Evolutionary conservation across 495 filamentous ascomycete species (phyloP).

Genomic region (Sporormia fimetaria): DNA sequence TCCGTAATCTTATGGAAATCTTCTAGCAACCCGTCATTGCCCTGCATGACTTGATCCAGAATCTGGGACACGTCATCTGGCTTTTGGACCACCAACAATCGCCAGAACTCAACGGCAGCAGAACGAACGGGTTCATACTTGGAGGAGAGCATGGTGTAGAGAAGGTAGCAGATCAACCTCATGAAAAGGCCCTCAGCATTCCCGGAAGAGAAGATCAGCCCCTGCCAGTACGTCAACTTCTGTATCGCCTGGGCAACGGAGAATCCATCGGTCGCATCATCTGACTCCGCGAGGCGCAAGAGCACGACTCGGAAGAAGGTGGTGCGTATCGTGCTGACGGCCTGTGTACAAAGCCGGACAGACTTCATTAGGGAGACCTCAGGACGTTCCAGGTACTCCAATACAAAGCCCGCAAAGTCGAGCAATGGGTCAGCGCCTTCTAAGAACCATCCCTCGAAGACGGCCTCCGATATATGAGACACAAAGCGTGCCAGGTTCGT

Average conservation of each 20-base stretch:
- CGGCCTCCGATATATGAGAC: slow-evolving; percentile 69
- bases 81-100: slow-evolving; percentile 86
- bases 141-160: slow-evolving; percentile 74
- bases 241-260: slow-evolving; percentile 59
- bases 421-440: slow-evolving; percentile 68
- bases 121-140: slow-evolving; percentile 51
- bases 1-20: slow-evolving; percentile 78
- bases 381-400: slow-evolving; percentile 82
- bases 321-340: slow-evolving; percentile 58
- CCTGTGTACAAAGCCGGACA: slow-evolving; percentile 76
- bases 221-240: slow-evolving; percentile 90
- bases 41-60: slow-evolving; percentile 54
- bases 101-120: slow-evolving; percentile 72
- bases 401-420: slow-evolving; percentile 73
- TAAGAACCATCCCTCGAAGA: slow-evolving; percentile 93
- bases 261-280: slow-evolving; percentile 46
- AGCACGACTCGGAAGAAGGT: slow-evolving; percentile 67
- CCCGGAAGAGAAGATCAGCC: slow-evolving; percentile 66
- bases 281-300: slow-evolving; percentile 71
- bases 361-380: slow-evolving; percentile 70
- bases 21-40: slow-evolving; percentile 59
- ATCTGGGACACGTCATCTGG: slow-evolving; percentile 67
- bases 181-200: slow-evolving; percentile 65
- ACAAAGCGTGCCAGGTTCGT: slow-evolving; percentile 75
- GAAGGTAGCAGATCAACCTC: slow-evolving; percentile 74